Evolutionary conservation across 305 asterid species (phyloP), one percentile per base, ranked within the genome.

Genomic region (Fraxinus nigra): DNA sequence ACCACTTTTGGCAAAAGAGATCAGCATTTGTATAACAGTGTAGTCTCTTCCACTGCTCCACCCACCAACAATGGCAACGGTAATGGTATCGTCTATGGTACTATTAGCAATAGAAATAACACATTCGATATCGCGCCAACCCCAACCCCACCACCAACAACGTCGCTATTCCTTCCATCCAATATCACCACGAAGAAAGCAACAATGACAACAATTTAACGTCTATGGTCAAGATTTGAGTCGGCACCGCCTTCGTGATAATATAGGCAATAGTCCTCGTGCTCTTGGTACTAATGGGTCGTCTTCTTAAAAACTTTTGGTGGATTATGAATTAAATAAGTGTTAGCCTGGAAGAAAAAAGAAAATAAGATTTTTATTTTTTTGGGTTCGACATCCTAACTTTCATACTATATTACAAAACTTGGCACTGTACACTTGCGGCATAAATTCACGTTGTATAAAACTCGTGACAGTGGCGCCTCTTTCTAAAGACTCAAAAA

Each of bases 221-320:
- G 74, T 78, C 54, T 82, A 78, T 26, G 79, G 43, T 13, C 84
- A 79, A 81, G 91, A 79, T 28, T 56, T 83, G 82, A 74, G 76
- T 76, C 86, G 82, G 24, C 85, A 85, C 30, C 88, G 81, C 69
- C 81, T 75, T 51, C 26, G 35, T 65, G 84, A 76, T 43, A 78
- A 74, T 37, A 76, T 77, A 69, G 79, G 72, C 69, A 59, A 59
- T 20, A 40, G 48, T 38, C 84, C 78, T 10, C 90, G 74, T 59
- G 87, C 72, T 65, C 82, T 86, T 48, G 88, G 84, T 48, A 81
- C 92, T 85, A 90, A 94, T 91, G 97, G 92, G 56, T 90, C 97
- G 10, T 90, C 92, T 86, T 91, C 93, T 88, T 91, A 82, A 77
- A 35, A 35, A 81, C 85, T 82, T 85, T 59, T 80, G 67, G 73